These are phyloP conservation scores for Boletus rubescentipes DNA, from an alignment of 768 basidiomycete genomes.

Conservation along the genomic window DNA sequence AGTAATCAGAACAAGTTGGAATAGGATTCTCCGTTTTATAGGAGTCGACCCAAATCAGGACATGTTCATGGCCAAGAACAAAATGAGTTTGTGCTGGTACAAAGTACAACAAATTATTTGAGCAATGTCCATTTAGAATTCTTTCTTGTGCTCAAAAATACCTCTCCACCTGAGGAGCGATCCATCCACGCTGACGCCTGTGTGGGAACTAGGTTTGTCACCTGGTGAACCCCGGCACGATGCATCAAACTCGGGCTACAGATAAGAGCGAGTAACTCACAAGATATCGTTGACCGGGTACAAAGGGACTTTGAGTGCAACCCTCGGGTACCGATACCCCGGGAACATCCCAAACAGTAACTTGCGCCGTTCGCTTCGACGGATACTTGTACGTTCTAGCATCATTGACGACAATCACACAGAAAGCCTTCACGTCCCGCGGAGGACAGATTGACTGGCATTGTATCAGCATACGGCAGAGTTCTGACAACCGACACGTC, in stretches of 20 bases:
- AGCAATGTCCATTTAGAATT: conserved; percentile 61
- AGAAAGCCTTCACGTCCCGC: conserved; percentile 73
- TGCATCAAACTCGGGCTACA: background rate
- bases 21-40: no score
- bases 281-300: conserved; percentile 64
- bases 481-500: conserved; percentile 17
- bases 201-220: conserved; percentile 72
- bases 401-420: conserved; percentile 69
- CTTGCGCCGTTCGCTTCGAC: conserved; percentile 61
- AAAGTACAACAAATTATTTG: conserved; percentile 3
- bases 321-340: conserved; percentile 51
- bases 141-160: conserved; percentile 67
- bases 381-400: conserved; percentile 51
- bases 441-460: conserved; percentile 61
- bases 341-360: conserved; percentile 83
- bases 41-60: no score
- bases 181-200: conserved; percentile 73
- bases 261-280: conserved; percentile 39
- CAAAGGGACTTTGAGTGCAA: conserved; percentile 48
- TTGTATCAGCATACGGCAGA: conserved; percentile 2
- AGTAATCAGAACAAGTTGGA: no score
- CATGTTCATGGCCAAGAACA: background rate
- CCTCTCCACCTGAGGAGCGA: conserved; percentile 53
- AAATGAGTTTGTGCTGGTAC: background rate
- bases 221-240: conserved; percentile 1